A percentile compares a stretch with the other conserved stretches of the same genome.
These are phyloP conservation scores for Colletotrichum somersetense DNA, from an alignment of 2,329 filamentous ascomycete genomes.

Conservation along the genomic window DNA sequence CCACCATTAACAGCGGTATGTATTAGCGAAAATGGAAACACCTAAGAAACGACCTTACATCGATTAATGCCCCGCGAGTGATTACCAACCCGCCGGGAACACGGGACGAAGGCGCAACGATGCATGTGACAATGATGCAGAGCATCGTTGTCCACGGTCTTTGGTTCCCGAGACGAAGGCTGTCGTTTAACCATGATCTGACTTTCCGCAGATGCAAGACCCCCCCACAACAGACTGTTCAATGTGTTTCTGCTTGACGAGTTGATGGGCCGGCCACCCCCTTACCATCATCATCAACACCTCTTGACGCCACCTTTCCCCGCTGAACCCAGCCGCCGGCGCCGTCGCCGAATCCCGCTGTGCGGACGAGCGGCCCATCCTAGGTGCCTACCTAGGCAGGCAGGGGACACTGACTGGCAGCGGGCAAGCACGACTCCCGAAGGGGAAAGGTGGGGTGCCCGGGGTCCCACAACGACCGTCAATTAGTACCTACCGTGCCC, in stretches of 20 bases:
- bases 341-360: constrained; percentile 15
- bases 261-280: background rate
- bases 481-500: constrained; percentile 3
- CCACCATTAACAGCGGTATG: background rate
- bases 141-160: background rate
- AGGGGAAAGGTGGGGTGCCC: background rate
- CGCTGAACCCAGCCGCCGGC: constrained; percentile 8
- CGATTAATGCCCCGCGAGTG: background rate
- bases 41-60: background rate
- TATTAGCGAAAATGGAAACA: constrained; percentile 24
- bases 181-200: background rate
- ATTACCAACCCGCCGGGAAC: constrained; percentile 10
- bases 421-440: background rate
- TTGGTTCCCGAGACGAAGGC: background rate
- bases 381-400: too few species aligned
- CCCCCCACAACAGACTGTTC: background rate
- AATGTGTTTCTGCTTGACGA: background rate
- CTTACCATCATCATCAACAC: background rate
- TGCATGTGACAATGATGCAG: background rate
- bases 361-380: constrained; percentile 13
- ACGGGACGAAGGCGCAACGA: background rate
- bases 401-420: constrained; percentile 1
- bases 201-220: background rate
- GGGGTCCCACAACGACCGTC: constrained; percentile 18
- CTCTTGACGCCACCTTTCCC: constrained; percentile 3